These are phyloP conservation scores for Daedaleopsis nitida DNA, from an alignment of 768 basidiomycete genomes.

Conservation along the genomic window DNA sequence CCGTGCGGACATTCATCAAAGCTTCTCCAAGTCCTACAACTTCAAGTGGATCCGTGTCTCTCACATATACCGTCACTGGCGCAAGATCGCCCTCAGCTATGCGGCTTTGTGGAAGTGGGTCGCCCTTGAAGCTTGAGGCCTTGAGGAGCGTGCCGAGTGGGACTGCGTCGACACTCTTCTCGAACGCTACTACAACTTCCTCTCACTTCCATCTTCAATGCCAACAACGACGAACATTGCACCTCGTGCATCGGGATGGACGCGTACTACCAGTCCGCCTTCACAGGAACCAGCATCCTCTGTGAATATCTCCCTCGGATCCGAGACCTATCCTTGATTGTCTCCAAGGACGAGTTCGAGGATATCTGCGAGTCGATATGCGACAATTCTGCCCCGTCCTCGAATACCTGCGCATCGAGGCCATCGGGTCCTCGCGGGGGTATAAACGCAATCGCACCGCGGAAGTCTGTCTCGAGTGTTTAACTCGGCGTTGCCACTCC, in stretches of 20 bases:
- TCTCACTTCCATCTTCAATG: not conserved
- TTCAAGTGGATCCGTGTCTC: not conserved
- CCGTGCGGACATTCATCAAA: not conserved
- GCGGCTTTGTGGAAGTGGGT: not conserved
- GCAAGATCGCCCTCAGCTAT: not conserved
- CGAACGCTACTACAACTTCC: not conserved
- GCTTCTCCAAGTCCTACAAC: not conserved
- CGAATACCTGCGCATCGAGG: not conserved
- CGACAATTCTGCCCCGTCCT: not conserved
- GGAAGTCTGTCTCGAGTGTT: not conserved
- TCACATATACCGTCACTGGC: not conserved
- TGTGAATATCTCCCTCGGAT: not conserved
- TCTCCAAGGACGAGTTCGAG: not conserved
- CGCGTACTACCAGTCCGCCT: not conserved
- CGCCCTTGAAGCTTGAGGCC: too few species aligned
- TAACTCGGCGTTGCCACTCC: not conserved
- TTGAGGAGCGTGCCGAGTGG: not conserved
- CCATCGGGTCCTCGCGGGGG: not conserved
- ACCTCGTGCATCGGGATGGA: not conserved
- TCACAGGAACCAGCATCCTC: not conserved
- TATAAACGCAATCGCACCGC: not conserved
- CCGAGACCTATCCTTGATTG: not conserved
- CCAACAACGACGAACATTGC: not conserved
- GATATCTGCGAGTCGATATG: not conserved
- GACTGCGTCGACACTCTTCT: not conserved